Conservation (phyloP, 73 alveolate species). For the Tetrahymena elliotti region DNA sequence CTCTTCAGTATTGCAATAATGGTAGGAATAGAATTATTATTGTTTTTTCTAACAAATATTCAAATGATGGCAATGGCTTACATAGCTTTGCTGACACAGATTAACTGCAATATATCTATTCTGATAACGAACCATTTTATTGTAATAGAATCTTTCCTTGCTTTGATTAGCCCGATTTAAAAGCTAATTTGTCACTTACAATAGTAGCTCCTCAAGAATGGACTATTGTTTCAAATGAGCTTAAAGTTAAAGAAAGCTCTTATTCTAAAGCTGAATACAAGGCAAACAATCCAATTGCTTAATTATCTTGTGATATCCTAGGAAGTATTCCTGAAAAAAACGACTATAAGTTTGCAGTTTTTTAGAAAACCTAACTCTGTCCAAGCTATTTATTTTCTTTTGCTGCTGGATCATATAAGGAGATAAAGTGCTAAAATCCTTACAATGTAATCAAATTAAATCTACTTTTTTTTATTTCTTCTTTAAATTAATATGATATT, state of each 20-base stretch:
- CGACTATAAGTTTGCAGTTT: neutral
- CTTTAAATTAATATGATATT: neutral
- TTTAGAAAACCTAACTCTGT: slow-evolving; percentile 12
- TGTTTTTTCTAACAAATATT: slow-evolving; percentile 40
- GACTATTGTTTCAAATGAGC: slow-evolving; percentile 84
- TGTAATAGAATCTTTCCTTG: slow-evolving; percentile 96
- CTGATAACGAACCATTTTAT: slow-evolving; percentile 93
- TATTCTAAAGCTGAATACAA: neutral
- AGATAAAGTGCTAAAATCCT: slow-evolving; percentile 3
- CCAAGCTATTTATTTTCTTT: slow-evolving; percentile 44
- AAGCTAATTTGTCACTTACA: slow-evolving; percentile 72
- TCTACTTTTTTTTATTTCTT: neutral
- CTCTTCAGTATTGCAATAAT: slow-evolving; percentile 1
- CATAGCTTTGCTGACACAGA: slow-evolving; percentile 92
- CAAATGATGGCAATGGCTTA: slow-evolving; percentile 84
- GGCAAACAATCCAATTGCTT: neutral
- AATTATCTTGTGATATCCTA: neutral
- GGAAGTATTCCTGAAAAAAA: neutral
- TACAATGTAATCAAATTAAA: slow-evolving; percentile 33
- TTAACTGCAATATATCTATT: slow-evolving; percentile 83
- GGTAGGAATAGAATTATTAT: slow-evolving; percentile 24
- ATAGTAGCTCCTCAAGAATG: slow-evolving; percentile 87
- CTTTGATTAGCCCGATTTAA: slow-evolving; percentile 96
- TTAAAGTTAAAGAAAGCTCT: neutral
- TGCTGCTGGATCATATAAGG: slow-evolving; percentile 52